Conservation (phyloP, 2,329 filamentous ascomycete genomes). For the Botrytis hyacinthi region DNA sequence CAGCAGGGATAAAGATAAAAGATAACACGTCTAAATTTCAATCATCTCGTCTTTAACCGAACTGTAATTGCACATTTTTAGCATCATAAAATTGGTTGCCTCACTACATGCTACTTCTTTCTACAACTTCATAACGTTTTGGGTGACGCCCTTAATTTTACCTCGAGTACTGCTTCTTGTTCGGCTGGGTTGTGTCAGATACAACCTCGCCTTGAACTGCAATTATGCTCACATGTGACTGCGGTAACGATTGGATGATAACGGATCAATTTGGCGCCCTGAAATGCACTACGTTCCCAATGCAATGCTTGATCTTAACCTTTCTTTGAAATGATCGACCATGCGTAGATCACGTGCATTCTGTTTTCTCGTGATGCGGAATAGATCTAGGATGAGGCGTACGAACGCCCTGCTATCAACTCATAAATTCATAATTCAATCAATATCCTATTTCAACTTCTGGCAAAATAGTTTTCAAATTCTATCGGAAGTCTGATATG, state of each 20-base stretch:
- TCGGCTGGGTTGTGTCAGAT: background rate
- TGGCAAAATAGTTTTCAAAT: background rate
- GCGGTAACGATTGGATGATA: no score
- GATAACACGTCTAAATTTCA: background rate
- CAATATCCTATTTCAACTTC: background rate
- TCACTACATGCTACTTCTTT: background rate
- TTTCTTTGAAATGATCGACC: background rate
- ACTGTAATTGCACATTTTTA: no score
- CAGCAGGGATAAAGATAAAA: background rate
- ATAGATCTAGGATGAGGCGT: background rate
- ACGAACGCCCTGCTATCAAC: background rate
- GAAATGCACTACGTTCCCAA: background rate
- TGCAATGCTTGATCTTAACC: background rate
- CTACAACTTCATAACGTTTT: background rate
- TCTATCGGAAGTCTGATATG: background rate
- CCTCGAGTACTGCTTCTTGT: background rate
- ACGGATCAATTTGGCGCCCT: background rate
- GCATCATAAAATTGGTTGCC: conserved; percentile 5
- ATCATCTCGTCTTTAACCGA: background rate
- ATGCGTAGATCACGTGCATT: background rate
- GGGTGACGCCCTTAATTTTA: background rate
- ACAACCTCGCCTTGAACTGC: background rate
- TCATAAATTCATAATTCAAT: background rate
- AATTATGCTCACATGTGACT: background rate
- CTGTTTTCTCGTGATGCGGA: background rate